phyloP scores from a whole-genome alignment of 2,329 filamentous ascomycete species.

The Verticillium tricorpus region DNA sequence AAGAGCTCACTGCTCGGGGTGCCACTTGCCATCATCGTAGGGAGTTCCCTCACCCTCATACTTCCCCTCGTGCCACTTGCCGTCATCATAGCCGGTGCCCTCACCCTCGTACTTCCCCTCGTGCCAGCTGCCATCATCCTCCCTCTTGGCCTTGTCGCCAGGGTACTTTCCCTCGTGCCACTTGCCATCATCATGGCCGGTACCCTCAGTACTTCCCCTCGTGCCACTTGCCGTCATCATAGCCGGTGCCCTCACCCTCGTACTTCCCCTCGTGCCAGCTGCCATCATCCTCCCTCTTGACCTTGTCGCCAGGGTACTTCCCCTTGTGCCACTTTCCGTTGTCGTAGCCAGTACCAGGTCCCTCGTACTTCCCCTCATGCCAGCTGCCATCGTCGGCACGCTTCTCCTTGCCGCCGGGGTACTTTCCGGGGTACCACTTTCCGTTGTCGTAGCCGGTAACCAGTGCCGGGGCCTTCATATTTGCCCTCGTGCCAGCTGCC shows the following conservation, averaged over 20 bases:
- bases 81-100: conserved; percentile 2
- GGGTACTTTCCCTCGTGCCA: conserved; percentile 8
- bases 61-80: conserved; percentile 7
- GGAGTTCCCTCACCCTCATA: conserved; percentile 7
- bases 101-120: conserved; percentile 6
- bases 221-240: conserved; percentile 8
- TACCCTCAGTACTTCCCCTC: conserved; percentile 3
- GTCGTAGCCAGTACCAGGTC: conserved; percentile 5
- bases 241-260: conserved; percentile 5
- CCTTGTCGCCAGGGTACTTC: conserved; percentile 4
- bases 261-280: conserved; percentile 4
- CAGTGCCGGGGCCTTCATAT: conserved; percentile 8
- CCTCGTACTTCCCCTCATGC: conserved; percentile 5
- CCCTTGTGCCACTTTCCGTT: conserved; percentile 7
- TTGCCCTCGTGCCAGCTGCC: conserved; percentile 8
- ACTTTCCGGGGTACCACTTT: conserved; percentile 8
- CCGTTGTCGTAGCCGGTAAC: conserved; percentile 5
- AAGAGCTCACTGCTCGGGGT: conserved; percentile 6
- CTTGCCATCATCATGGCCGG: conserved; percentile 4
- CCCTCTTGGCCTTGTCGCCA: too few relatives aligned
- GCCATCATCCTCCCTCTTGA: not conserved
- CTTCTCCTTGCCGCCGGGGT: conserved; percentile 3
- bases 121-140: conserved; percentile 7
- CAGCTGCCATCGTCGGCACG: not conserved
- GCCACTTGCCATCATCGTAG: conserved; percentile 8